Percentiles rank a stretch among this genome's conserved stretches.
Conservation (phyloP, 495 filamentous ascomycete species). For the Tuber magnatum region DNA sequence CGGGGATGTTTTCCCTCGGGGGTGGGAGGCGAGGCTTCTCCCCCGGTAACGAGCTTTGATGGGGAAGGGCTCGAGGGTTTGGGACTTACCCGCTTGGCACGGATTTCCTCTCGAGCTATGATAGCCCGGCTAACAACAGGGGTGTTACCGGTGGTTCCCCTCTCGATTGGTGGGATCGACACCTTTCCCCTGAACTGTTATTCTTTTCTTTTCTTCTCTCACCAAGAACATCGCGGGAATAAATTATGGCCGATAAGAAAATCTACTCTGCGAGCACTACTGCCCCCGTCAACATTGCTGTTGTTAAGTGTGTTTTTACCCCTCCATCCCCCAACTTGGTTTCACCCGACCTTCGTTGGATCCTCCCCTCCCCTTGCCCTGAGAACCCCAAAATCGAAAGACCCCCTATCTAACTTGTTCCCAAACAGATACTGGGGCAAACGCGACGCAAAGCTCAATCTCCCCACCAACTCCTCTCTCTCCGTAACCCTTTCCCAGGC, state of each 20-base stretch:
- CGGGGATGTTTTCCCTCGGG: not conserved
- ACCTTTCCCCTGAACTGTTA: not conserved
- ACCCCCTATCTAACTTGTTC: constrained; percentile 34
- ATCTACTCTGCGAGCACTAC: constrained; percentile 90
- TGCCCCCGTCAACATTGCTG: constrained; percentile 96
- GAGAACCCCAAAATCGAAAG: not conserved
- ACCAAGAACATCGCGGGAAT: constrained; percentile 6
- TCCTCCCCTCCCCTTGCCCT: constrained; percentile 9
- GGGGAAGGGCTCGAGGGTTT: not conserved
- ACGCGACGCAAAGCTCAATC: constrained; percentile 81
- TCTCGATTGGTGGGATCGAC: not conserved
- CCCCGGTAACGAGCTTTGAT: not conserved
- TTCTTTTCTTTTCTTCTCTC: not conserved
- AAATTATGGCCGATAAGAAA: constrained; percentile 48
- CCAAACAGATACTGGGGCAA: constrained; percentile 88
- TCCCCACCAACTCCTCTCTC: constrained; percentile 95
- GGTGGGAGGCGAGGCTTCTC: not conserved
- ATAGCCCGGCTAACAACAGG: not conserved
- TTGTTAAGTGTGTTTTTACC: constrained; percentile 70
- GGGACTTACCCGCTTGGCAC: not conserved
- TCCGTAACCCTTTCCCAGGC: constrained; percentile 90
- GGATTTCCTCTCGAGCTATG: not conserved
- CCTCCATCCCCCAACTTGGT: constrained; percentile 24
- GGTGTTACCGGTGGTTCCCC: not conserved
- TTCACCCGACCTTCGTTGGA: constrained; percentile 13